Base-by-base conservation (phyloP, 352 stramenopile species). In the Aphanomyces stellatus region DNA sequence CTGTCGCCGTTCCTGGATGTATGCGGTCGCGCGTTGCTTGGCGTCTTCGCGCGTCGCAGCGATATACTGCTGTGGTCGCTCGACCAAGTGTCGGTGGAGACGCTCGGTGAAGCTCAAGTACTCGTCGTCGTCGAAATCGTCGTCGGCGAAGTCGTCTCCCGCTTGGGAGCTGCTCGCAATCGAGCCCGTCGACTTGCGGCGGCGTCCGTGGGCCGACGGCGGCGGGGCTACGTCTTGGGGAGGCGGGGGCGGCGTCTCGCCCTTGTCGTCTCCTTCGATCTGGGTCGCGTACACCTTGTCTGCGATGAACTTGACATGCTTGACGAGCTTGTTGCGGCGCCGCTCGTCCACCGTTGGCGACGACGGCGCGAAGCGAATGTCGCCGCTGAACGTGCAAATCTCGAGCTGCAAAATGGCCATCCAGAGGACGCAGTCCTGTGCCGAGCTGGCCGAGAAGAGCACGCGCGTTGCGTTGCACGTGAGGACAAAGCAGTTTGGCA, bases 401-500 rank as follows among this genome's bases (percentile, higher is more conserved):
- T 67, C 60, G 4, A 67, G 15, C 17, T 41, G 60, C 19, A 67
- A 24, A 19, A 67, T 30, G 5, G 60, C 22, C n/a, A 67, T 57
- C 60, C 60, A 67, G 4, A 67, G 60, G 15, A 67, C 60, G n/a
- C 60, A 67, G 7, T 67, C 60, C 4, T 57, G 22, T 3, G 60
- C 28, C 4, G 60, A 57, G 25, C 40, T 28, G 19, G 60, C 60
- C 25, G 34, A 55, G 17, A 56, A 57, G 5, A 67, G 10, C 30
- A 57, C 19, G 8, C 49, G 57, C 30, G 42, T 19, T 24, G 30
- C 1, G 7, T 13, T 35, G 28, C 19, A 42, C 22, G 51, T 1
- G 17, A 67, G 51, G 4, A 41, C 51, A 67, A 67, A 67, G 28
- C 60, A 67, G 60, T 67, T 53, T 8, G 60, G 60, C 60, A 67